Evolutionary conservation across 179 eudicot species (phyloP), one percentile per base, ranked within the genome.

Genomic region (Silene noctiflora): DNA sequence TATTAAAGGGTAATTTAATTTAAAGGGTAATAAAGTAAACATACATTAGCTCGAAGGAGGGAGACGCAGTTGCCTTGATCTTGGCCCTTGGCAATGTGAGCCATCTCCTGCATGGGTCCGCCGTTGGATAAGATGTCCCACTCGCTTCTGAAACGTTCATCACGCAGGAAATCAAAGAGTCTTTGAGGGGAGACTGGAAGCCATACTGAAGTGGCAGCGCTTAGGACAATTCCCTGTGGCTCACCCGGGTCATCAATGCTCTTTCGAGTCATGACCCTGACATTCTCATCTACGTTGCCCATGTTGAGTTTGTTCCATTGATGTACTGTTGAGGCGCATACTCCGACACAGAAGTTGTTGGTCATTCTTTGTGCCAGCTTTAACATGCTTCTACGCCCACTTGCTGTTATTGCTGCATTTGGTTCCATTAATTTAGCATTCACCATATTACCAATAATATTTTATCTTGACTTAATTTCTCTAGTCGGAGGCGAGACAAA

Each of bases 61-160:
- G 97, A 95, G 73, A 92, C 97, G 66, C 93, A 91, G 81, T 95
- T 95, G 85, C 97, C 99, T 35, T 88, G 97, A 77, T 95, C 96
- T 71, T 91, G 97, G 74, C 97, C 99, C 78, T 95, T 93, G 78
- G 98, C 97, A n/a, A 95, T 90, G 78, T 91, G 97, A 21, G 94
- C 96, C 98, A 95, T 93, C 78, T 95, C 99, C 71, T 93, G 98
- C 99, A 95, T 95, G 2, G 98, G 98, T 0, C 97, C 97, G 16
- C 98, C 99, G 42, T 93, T 93, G 67, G 99, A 95, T 68, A 95
- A 75, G 5, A 95, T 93, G 79, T 95, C 99, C 99, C 99, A 95
- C 70, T 90, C 97, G 73, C 94, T 87, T 74, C 99, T 79, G 7
- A 93, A 78, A 67, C 95, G 85, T 56, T 96, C 98, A 64, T 96